These are phyloP conservation scores for Dendryphion nanum DNA, from an alignment of 2,329 filamentous ascomycete species.

Conservation along the genomic window DNA sequence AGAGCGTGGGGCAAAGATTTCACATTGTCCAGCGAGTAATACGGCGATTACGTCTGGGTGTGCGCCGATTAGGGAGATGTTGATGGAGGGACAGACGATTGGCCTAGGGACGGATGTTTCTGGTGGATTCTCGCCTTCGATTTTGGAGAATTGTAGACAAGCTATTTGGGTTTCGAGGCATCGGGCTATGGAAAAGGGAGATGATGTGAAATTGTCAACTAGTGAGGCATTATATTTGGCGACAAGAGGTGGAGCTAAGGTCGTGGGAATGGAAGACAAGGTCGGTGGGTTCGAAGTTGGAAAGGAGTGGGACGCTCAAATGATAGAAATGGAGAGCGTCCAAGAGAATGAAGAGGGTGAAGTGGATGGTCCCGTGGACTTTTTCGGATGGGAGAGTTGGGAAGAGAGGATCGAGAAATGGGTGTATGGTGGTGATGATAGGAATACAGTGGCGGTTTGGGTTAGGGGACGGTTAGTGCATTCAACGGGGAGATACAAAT, in stretches of 20 bases:
- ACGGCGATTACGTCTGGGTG: constrained; percentile 76
- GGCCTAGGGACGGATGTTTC: constrained; percentile 89
- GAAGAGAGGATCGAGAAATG: constrained; percentile 86
- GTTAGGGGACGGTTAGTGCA: constrained; percentile 82
- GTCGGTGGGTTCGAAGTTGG: constrained; percentile 83
- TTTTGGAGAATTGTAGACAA: constrained; percentile 81
- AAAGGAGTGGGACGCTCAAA: constrained; percentile 88
- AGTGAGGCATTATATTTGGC: constrained; percentile 85
- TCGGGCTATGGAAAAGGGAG: constrained; percentile 56
- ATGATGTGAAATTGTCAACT: constrained; percentile 66
- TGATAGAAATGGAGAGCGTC: constrained; percentile 62
- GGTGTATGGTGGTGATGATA: constrained; percentile 90
- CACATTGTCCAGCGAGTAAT: constrained; percentile 88
- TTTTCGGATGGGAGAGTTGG: constrained; percentile 93
- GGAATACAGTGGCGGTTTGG: constrained; percentile 88
- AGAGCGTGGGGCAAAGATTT: constrained; percentile 62
- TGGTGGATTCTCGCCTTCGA: constrained; percentile 78
- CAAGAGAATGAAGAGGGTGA: constrained; percentile 20
- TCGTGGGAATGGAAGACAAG: constrained; percentile 69
- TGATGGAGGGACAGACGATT: constrained; percentile 73
- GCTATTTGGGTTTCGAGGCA: constrained; percentile 76
- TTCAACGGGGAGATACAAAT: constrained; percentile 16
- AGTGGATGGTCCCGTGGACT: constrained; percentile 67
- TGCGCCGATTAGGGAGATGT: constrained; percentile 70
- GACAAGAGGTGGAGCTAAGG: constrained; percentile 81